Evolutionary conservation across 2,329 filamentous ascomycete genomes (phyloP).

Genomic region (Sarocladiaceae sp.): DNA sequence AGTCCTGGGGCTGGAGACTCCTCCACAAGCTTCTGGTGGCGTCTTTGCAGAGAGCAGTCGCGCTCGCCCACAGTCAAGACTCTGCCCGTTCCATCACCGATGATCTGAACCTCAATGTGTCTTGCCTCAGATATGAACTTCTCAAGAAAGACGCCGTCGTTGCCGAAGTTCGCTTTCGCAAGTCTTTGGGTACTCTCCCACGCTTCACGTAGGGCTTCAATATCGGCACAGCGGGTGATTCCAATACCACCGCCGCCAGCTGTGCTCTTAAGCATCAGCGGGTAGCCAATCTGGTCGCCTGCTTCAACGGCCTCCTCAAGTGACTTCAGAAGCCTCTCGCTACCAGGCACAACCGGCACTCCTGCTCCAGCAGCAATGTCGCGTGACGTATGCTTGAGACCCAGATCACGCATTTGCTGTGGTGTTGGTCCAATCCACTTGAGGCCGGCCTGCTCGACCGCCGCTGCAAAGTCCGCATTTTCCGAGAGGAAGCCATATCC

Average conservation of each 20-base stretch:
- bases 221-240: slow-evolving; percentile 29
- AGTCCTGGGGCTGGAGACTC: slow-evolving; percentile 35
- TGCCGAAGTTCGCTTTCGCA: slow-evolving; percentile 35
- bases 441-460: slow-evolving; percentile 46
- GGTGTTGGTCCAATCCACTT: slow-evolving; percentile 54
- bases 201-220: slow-evolving; percentile 21
- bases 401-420: slow-evolving; percentile 30
- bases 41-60: slow-evolving; percentile 44
- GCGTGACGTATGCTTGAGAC: slow-evolving; percentile 31
- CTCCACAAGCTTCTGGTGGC: slow-evolving; percentile 47
- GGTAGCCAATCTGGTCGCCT: slow-evolving; percentile 25
- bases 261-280: slow-evolving; percentile 42
- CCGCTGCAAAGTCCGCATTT: slow-evolving; percentile 53
- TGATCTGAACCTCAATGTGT: slow-evolving; percentile 45
- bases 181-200: slow-evolving; percentile 31
- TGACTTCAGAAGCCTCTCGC: slow-evolving; percentile 18
- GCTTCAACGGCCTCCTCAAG: slow-evolving; percentile 21
- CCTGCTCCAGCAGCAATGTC: slow-evolving; percentile 22
- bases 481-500: slow-evolving; percentile 64
- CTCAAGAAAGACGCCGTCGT: slow-evolving; percentile 34
- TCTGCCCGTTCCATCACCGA: slow-evolving; percentile 37
- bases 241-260: slow-evolving; percentile 41
- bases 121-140: slow-evolving; percentile 32
- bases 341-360: slow-evolving; percentile 30
- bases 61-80: slow-evolving; percentile 36